Percentiles rank a stretch among this genome's conserved stretches.
Evolutionary conservation across 805 yeast genomes (phyloP).

Genomic region (Zygotorulaspora danielsina): DNA sequence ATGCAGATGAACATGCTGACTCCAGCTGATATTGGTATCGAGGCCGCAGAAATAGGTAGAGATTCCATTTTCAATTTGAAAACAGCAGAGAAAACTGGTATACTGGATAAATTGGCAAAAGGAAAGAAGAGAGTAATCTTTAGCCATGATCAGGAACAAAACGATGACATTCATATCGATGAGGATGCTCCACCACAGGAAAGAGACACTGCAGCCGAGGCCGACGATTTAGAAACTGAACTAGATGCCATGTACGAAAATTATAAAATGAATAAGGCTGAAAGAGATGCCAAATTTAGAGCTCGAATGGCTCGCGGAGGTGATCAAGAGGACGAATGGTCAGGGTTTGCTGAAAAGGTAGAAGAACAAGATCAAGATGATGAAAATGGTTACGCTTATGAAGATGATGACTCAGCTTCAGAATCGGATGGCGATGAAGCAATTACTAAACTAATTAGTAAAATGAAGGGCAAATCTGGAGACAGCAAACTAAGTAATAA

Average conservation of each 20-base stretch:
- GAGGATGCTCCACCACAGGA: slow-evolving; percentile 39
- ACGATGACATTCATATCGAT: slow-evolving; percentile 54
- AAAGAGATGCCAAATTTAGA: slow-evolving; percentile 61
- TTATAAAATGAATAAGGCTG: slow-evolving; percentile 63
- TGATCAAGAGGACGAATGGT: slow-evolving; percentile 73
- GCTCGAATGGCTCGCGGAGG: slow-evolving; percentile 75
- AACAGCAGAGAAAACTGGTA: slow-evolving; percentile 84
- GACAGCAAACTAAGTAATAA: slow-evolving; percentile 37
- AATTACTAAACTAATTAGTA: slow-evolving; percentile 54
- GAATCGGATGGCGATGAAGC: slow-evolving; percentile 74
- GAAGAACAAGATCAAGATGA: slow-evolving; percentile 37
- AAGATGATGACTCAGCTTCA: slow-evolving; percentile 36
- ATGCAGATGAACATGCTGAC: slow-evolving; percentile 96
- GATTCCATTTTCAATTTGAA: slow-evolving; percentile 78
- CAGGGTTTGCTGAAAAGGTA: slow-evolving; percentile 57
- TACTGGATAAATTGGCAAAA: slow-evolving; percentile 62
- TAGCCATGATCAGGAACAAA: slow-evolving; percentile 48
- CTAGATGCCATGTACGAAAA: slow-evolving; percentile 75
- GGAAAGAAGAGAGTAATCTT: slow-evolving; percentile 70
- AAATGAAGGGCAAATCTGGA: slow-evolving; percentile 46
- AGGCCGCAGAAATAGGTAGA: slow-evolving; percentile 76
- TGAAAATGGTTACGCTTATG: slow-evolving; percentile 42
- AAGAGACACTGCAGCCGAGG: slow-evolving; percentile 42
- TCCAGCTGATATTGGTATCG: slow-evolving; percentile 88
- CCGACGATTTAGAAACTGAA: slow-evolving; percentile 72